These are phyloP conservation scores for Phalaenopsis hybrid DNA, from an alignment of 116 monocot species.

Conservation along the genomic window DNA sequence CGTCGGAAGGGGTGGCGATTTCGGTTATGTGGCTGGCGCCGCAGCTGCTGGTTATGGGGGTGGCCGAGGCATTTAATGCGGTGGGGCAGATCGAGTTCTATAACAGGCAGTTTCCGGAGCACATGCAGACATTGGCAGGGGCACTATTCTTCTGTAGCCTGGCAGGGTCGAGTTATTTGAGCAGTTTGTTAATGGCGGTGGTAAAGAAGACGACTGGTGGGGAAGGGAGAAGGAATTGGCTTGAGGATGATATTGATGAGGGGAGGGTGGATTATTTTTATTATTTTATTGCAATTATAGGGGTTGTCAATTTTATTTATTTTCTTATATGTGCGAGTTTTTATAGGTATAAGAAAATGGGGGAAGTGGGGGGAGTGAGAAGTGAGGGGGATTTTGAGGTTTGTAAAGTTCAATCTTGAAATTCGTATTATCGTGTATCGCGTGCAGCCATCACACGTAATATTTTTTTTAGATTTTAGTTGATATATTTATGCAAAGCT, in stretches of 20 bases:
- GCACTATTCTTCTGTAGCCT: constrained; percentile 25
- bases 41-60: constrained; percentile 31
- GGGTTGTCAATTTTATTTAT: constrained; percentile 5
- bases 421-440: no score
- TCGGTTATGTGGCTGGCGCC: constrained; percentile 40
- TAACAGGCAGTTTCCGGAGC: constrained; percentile 46
- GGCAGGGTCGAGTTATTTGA: constrained; percentile 28
- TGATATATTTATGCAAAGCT: no score
- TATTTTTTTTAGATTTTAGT: no score
- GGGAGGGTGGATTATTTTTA: no score
- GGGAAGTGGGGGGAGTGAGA: neutral
- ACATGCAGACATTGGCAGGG: constrained; percentile 38
- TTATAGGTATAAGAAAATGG: constrained; percentile 23
- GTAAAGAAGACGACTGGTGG: constrained; percentile 10
- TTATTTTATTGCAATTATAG: no score
- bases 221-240: neutral
- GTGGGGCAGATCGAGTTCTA: constrained; percentile 57
- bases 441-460: no score
- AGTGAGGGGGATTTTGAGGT: neutral
- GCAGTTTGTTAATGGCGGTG: constrained; percentile 20
- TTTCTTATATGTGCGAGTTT: constrained; percentile 24
- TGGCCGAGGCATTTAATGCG: constrained; percentile 43
- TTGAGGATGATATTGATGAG: no score
- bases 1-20: constrained; percentile 9
- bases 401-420: neutral